These are phyloP conservation scores for Lotmaria passim DNA, from an alignment of 208 protist genomes.

Conservation along the genomic window DNA sequence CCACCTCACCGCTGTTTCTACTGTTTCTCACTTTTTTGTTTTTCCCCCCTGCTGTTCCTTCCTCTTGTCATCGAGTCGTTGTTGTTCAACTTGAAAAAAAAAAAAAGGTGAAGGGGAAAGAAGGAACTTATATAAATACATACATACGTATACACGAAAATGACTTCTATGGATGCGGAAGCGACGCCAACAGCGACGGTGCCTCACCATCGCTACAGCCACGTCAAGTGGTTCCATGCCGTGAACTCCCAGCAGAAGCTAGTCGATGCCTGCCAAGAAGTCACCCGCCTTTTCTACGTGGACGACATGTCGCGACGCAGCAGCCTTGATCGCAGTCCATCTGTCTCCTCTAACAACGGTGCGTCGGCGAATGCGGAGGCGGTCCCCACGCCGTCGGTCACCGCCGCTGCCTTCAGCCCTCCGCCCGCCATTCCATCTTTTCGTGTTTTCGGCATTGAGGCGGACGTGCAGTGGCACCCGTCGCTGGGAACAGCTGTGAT, in stretches of 20 bases:
- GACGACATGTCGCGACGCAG: neutral
- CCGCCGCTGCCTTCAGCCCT: neutral
- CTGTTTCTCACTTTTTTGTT: neutral
- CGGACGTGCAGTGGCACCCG: constrained; percentile 41
- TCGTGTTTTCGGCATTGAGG: constrained; percentile 42
- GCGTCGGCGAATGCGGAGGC: too few species aligned
- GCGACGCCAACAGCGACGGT: neutral
- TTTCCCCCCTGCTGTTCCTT: neutral
- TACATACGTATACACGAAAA: too few species aligned
- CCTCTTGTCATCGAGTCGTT: constrained; percentile 10
- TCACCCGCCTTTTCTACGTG: constrained; percentile 1
- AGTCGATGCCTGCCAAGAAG: neutral
- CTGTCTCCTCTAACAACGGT: neutral
- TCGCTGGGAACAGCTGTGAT: constrained; percentile 28
- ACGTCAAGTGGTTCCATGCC: constrained; percentile 39
- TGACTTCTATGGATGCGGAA: too few species aligned
- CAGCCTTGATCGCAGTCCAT: neutral
- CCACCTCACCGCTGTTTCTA: too few species aligned
- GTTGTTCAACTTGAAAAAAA: constrained; percentile 13
- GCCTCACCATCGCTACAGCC: constrained; percentile 8
- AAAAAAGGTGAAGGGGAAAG: constrained; percentile 1
- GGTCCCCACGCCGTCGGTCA: too few species aligned
- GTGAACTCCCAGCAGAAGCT: constrained; percentile 36
- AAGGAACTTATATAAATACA: too few species aligned
- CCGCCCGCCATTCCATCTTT: neutral